These are phyloP conservation scores for Filosporella fistucella DNA, from an alignment of 495 filamentous ascomycete species.

Conservation along the genomic window DNA sequence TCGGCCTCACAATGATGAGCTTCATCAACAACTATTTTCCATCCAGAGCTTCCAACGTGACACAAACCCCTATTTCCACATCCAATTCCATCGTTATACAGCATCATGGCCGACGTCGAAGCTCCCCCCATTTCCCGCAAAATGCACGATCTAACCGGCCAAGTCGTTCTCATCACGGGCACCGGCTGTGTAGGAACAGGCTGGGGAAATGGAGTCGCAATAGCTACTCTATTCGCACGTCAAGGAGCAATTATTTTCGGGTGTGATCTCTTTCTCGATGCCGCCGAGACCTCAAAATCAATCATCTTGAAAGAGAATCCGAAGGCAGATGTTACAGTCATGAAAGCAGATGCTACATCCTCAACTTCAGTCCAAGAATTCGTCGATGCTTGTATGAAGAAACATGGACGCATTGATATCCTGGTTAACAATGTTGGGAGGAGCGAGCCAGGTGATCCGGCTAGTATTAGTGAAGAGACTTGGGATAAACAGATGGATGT, in stretches of 20 bases:
- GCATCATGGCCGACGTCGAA: constrained; percentile 22
- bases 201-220: constrained; percentile 47
- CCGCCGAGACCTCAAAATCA: constrained; percentile 32
- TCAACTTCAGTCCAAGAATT: constrained; percentile 35
- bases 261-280: constrained; percentile 33
- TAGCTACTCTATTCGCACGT: constrained; percentile 35
- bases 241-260: constrained; percentile 44
- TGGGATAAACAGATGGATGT: constrained; percentile 47
- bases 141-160: constrained; percentile 35
- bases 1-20: too few species aligned
- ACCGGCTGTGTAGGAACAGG: constrained; percentile 39
- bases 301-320: constrained; percentile 25
- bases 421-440: constrained; percentile 51
- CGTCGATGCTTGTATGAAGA: constrained; percentile 39
- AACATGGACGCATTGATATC: constrained; percentile 50
- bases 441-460: constrained; percentile 44
- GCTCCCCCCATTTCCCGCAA: constrained; percentile 18
- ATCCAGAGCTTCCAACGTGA: too few species aligned
- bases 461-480: constrained; percentile 38
- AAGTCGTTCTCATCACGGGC: constrained; percentile 47
- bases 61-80: too few species aligned
- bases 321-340: constrained; percentile 27
- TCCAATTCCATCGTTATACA: too few species aligned
- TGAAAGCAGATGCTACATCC: constrained; percentile 41
- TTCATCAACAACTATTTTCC: too few species aligned